Base-by-base conservation (phyloP, 1,284 basidiomycete genomes). In the Apiotrichum mycotoxinovorans region DNA sequence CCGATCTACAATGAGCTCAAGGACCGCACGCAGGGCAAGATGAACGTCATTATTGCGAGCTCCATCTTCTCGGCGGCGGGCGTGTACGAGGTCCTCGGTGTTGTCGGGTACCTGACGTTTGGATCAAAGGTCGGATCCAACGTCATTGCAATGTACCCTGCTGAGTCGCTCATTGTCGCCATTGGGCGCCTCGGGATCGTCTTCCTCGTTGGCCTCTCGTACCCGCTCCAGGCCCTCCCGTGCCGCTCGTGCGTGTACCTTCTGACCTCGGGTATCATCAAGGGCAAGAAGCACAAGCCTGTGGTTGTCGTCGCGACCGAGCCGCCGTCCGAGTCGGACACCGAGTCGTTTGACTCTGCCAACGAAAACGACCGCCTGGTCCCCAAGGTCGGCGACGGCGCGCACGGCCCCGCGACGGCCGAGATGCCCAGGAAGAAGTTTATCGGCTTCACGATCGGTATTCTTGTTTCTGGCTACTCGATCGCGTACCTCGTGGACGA, bases 231-330 rank as follows among this genome's bases (percentile, higher is more conserved):
- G 77, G 86, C 93, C 4, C 89, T 95, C 60, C 96, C 96, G 0
- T 97, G 93, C 72, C 82, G 96, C 51, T 90, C 88, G 63, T 94
- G 90, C 68, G 78, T 99, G 40, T 91, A 95, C 79, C 95, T 96
- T 30, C 85, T 98, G 40, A 73, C 74, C 23, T 71, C 73, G 15
- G 68, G 66, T 30, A 58, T 70, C 33, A 69, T 69, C 64, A 61
- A 63, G 52, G 40, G 48, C 52, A 64, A 72, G 56, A 63, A 56
- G 58, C 48, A 58, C 47, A 61, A 55, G 52, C 47, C 46, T 15
- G 15, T 50, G 7, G 26, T 41, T 22, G 26, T 54, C 12, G 44
- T 53, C 17, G 34, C 52, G 2, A 55, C 57, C 17, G 58, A 61
- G 20, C 56, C 69, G 15, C 45, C 33, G 9, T 20, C 20, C n/a